Base-by-base conservation (phyloP, 768 basidiomycete genomes). In the Coprinopsis sp. region DNA sequence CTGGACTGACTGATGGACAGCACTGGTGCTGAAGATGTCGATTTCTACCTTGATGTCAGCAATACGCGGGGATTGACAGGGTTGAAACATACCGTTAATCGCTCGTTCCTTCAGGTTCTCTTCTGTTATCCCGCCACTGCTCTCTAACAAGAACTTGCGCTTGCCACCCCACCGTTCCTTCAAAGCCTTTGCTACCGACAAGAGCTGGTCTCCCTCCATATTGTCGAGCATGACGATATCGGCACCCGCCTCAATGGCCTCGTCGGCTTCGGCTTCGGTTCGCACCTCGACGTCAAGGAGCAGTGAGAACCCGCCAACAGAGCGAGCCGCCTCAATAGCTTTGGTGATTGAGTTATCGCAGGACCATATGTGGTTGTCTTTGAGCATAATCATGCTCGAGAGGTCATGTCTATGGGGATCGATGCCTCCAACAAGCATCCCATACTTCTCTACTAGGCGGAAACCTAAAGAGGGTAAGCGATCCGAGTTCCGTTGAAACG, bases 361-460 rank as follows among this genome's bases (percentile, higher is more conserved):
- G 3, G 93, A 95, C 94, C 93, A 97, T 60, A 98, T 90, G 62
- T 99, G 96, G 62, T 99, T 99, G 58, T 99, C 96, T 67, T 98
- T 98, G 58, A 99, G 80, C 96, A 99, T 99, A 60, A 99, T 94
- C 96, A 99, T 98, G 62, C 88, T 90, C 23, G 90, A 93, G n/a
- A 98, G 75, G 64, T 98, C 94, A 55, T 96, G 86, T 19, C 96
- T 81, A 70, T 99, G 96, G 7, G 90, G 71, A 62, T 99, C 95
- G 56, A 97, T 87, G 5, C 96, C 96, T 14, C 96, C 96, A 12
- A 98, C 91, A 36, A 98, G 67, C 96, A 99, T 98, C 3, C 85
- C 96, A 62, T 99, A 97, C 66, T 99, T 99, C 66, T 99, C 96
- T 4, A 98, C 94, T 24, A 97, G 72, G 37, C 96, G 76, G 71